phyloP scores from a whole-genome alignment of 805 yeast genomes.

The Ascoidea asiatica region DNA sequence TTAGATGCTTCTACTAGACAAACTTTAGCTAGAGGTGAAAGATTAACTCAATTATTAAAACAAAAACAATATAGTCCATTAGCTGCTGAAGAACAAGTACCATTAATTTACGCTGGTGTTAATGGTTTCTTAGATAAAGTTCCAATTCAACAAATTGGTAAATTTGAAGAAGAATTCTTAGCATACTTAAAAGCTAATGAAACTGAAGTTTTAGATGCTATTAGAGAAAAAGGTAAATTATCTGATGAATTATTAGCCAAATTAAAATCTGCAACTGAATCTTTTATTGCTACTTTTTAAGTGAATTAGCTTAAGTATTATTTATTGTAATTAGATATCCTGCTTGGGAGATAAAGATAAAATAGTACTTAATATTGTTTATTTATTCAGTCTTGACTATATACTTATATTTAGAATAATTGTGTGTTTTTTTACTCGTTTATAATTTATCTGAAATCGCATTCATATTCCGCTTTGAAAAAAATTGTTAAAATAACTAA shows the following conservation, averaged over 20 bases:
- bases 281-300: conserved; percentile 85
- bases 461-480: background rate
- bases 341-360: background rate
- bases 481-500: too few species aligned
- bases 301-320: conserved; percentile 1
- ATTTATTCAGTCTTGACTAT: background rate
- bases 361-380: background rate
- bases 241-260: conserved; percentile 75
- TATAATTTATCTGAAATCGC: background rate
- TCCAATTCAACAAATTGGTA: conserved; percentile 74
- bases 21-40: conserved; percentile 99
- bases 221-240: conserved; percentile 82
- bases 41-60: conserved; percentile 96
- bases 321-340: too few species aligned
- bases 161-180: conserved; percentile 87
- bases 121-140: conserved; percentile 93
- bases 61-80: conserved; percentile 96
- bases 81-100: conserved; percentile 98
- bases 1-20: conserved; percentile 99
- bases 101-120: conserved; percentile 98
- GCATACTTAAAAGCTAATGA: conserved; percentile 87
- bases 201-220: conserved; percentile 68
- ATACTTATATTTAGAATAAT: background rate
- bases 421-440: background rate
- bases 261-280: conserved; percentile 84